Percentiles rank a stretch among this genome's conserved stretches.
These are phyloP conservation scores for Fusarium sp. DNA, from an alignment of 2,329 filamentous ascomycete species.

Conservation along the genomic window DNA sequence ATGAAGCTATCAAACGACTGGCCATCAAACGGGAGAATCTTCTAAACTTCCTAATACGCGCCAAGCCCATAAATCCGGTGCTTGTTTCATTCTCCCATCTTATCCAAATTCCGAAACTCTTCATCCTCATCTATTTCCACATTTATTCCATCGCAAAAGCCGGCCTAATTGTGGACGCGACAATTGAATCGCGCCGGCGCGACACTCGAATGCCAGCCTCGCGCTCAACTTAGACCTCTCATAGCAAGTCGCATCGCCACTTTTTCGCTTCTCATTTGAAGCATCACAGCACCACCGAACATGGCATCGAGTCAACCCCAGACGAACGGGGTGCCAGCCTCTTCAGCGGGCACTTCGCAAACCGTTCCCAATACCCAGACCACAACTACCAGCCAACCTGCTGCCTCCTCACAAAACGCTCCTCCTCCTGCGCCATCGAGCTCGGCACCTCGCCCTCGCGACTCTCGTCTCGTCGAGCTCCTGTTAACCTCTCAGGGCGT, in stretches of 20 bases:
- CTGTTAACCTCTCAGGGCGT: conserved; percentile 84
- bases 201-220: conserved; percentile 3
- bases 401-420: conserved; percentile 39
- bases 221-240: conserved; percentile 6
- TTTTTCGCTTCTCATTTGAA: neutral
- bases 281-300: conserved; percentile 6
- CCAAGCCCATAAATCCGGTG: neutral
- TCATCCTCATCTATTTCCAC: neutral
- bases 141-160: neutral
- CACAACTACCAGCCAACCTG: conserved; percentile 45
- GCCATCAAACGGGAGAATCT: conserved; percentile 5
- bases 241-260: conserved; percentile 3
- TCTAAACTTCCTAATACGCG: conserved; percentile 2
- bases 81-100: neutral
- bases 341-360: conserved; percentile 54
- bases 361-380: conserved; percentile 53
- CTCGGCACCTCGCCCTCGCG: conserved; percentile 73
- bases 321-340: conserved; percentile 63
- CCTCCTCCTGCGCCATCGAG: conserved; percentile 50
- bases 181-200: conserved; percentile 3
- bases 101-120: neutral
- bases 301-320: conserved; percentile 59
- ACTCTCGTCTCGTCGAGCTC: conserved; percentile 83
- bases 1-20: conserved; percentile 7
- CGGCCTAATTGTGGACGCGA: neutral